These are phyloP conservation scores for Lactarius sp. DNA, from an alignment of 768 basidiomycete genomes.

Conservation along the genomic window DNA sequence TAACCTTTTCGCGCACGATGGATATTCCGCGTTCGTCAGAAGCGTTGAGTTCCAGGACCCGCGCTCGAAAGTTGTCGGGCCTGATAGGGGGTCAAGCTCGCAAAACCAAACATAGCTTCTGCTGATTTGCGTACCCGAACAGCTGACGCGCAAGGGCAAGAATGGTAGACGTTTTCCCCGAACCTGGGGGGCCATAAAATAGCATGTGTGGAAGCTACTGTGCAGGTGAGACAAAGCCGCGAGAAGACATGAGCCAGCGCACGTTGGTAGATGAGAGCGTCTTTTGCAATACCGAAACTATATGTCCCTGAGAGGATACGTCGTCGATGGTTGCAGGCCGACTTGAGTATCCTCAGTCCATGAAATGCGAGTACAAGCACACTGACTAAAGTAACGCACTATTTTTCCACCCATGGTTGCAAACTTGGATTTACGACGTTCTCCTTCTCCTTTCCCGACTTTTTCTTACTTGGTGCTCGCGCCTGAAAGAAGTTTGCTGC, in stretches of 20 bases:
- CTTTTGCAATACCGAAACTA: conserved; percentile 85
- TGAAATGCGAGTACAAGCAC: background rate
- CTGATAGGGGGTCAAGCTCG: conserved; percentile 37
- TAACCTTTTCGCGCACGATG: conserved; percentile 98
- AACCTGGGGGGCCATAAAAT: conserved; percentile 98
- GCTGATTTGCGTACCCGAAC: conserved; percentile 63
- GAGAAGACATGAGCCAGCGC: conserved; percentile 22
- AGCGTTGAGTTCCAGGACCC: conserved; percentile 96
- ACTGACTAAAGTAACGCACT: conserved; percentile 46
- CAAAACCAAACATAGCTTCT: too few species aligned
- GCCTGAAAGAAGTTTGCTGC: conserved; percentile 52
- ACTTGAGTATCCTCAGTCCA: conserved; percentile 37
- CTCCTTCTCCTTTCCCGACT: conserved; percentile 30
- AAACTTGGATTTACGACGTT: conserved; percentile 46
- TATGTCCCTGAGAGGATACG: conserved; percentile 95
- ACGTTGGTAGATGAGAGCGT: conserved; percentile 92
- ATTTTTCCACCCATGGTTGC: conserved; percentile 99
- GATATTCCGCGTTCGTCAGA: conserved; percentile 97
- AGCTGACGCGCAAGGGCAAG: conserved; percentile 90
- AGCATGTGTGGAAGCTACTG: conserved; percentile 96
- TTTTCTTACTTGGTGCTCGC: conserved; percentile 30
- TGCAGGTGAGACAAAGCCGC: conserved; percentile 1
- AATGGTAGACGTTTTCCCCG: conserved; percentile 98
- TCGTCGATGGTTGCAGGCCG: conserved; percentile 98
- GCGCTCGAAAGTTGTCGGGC: conserved; percentile 87